Evolutionary conservation across 148 eudicot genomes (phyloP), one percentile per base, ranked within the genome.

Genomic region (Diospyros kaki): DNA sequence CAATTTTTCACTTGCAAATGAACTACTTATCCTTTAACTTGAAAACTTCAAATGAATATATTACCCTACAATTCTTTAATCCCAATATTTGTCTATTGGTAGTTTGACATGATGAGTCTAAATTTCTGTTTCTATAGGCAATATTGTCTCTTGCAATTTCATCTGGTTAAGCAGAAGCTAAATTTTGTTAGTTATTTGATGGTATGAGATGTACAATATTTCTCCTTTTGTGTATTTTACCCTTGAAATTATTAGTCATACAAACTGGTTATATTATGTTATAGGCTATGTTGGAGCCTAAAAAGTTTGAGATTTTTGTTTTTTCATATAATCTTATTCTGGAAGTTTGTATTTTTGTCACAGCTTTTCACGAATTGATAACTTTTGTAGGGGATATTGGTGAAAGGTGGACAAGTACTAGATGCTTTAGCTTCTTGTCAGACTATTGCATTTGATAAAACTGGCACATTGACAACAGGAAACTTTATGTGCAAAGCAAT

Each of bases 391-490:
- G 98, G 98, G 41, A 89, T 95, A 77, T 81, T 95, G 79, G 91
- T 95, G 64, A 95, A 95, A 86, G 98, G 98, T 73, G 98, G 96
- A 58, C 90, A 89, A 77, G 98, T 95, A 51, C 69, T 95, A 52
- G 98, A 95, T 80, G 94, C 97, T 63, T 83, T 95, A 64, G 90
- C 97, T 84, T 88, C 94, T 48, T 92, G 98, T 80, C 87, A 79
- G 73, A 88, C 93, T 76, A 84, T 95, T 87, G 97, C 98, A 71
- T 95, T 95, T 75, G 98, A 95, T 83, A 95, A 95, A 87, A 95
- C 98, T 74, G 98, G 98, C 46, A 95, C 98, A 28, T 81, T 95
- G 84, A 95, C 98, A 28, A 95, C 98, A 39, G 98, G 98, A 71
- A 87, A 90, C 79, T 91, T 95, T 72, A 89, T 82, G 75, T 92